Conservation (phyloP, 139 green algal species). For the Asterochloris sp. region DNA sequence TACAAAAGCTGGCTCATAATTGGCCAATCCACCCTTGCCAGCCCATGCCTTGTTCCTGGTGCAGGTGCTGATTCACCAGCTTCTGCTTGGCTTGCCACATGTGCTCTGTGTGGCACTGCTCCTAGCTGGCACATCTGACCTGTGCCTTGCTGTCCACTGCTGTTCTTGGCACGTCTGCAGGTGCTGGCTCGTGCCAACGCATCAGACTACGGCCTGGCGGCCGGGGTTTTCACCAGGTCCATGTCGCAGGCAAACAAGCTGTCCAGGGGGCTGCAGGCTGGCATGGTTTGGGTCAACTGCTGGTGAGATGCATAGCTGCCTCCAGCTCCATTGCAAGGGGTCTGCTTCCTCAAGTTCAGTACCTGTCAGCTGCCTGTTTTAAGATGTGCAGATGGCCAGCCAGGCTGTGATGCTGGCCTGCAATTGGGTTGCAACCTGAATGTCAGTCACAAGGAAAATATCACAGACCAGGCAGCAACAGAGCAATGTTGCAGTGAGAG, state of each 20-base stretch:
- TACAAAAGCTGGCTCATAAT: neutral
- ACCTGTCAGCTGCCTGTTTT: no score
- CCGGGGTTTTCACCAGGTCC: constrained; percentile 59
- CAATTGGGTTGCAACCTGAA: neutral
- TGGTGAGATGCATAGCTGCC: constrained; percentile 4
- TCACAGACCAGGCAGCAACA: neutral
- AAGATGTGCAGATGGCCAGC: no score
- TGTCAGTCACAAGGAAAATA: neutral
- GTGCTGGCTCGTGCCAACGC: constrained; percentile 62
- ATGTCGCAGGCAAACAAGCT: constrained; percentile 56
- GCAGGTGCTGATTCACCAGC: neutral
- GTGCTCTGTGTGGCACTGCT: neutral
- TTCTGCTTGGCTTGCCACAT: neutral
- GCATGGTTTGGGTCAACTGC: constrained; percentile 40
- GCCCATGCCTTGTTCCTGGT: neutral
- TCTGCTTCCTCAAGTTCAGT: no score
- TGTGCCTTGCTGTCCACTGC: neutral
- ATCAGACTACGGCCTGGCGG: constrained; percentile 66
- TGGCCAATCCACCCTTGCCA: neutral
- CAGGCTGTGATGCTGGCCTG: constrained; percentile 11
- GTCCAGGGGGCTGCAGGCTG: constrained; percentile 42
- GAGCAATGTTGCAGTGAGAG: neutral
- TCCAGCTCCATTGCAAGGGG: neutral
- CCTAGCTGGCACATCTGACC: neutral
- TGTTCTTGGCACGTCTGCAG: constrained; percentile 22